Evolutionary conservation across 2,329 filamentous ascomycete species (phyloP), one percentile per base, ranked within the genome.

Genomic region (Pseudopithomyces maydicus): DNA sequence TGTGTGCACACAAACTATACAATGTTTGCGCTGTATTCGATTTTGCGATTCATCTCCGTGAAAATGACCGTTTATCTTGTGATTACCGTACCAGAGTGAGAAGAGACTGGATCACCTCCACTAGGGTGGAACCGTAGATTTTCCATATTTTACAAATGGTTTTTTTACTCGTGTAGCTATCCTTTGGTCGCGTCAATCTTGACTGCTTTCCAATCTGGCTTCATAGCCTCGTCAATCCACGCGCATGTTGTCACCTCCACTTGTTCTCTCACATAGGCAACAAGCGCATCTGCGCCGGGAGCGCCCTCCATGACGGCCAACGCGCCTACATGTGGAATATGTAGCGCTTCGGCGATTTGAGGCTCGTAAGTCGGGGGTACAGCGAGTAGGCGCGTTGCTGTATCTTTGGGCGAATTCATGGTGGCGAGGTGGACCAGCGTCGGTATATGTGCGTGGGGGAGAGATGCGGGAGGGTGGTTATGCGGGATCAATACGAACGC

Each of bases 251-350:
- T 76, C 1, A 79, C 71, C 1, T 79, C 73, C 1, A 90, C 84
- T 54, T 79, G 77, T 35, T 81, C 75, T 29, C 79, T 73, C 1
- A 86, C 80, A 62, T 86, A 84, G 3, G 86, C 80, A 22, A 88
- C 69, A 10, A 92, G 70, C 1, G 83, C 80, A 48, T 80, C 80
- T 0, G 84, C 80, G 41, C 84, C 82, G 0, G 87, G 86, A 0
- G 88, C 85, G 36, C 78, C 81, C 6, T 79, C 77, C 19, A 80
- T 73, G 6, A 92, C 71, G 0, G 83, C 89, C 32, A 92, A 76
- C 20, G 87, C 86, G 1, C 88, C 89, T 0, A 87, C 86, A 33
- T 87, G 81, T 0, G 87, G 85, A 10, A 91, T 79, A 1, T 84
- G 84, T 3, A 91, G 77, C 19, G 80, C 80, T 29, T 77, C 72